A percentile compares a stretch with the other conserved stretches of the same genome.
phyloP scores from a whole-genome alignment of 208 protist species.

The Trypanosomatidae sp. region DNA sequence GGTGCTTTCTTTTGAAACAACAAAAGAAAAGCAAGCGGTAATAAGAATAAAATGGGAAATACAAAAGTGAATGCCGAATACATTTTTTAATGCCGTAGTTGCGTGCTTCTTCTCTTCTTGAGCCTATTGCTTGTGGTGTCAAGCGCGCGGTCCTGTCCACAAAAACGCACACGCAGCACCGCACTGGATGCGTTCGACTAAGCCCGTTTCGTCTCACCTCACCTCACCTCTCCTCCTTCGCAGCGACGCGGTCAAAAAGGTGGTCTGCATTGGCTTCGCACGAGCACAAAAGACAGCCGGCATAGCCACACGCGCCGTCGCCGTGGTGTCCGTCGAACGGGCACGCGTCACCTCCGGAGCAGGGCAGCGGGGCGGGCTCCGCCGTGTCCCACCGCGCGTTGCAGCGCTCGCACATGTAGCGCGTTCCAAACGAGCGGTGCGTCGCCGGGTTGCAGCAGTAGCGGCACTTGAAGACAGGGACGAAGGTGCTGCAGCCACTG shows the following conservation, averaged over 20 bases:
- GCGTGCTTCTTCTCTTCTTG: too few relatives aligned
- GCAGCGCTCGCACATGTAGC: constrained; percentile 80
- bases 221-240: too few relatives aligned
- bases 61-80: too few relatives aligned
- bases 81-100: too few relatives aligned
- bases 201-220: too few relatives aligned
- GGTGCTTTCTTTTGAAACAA: too few relatives aligned
- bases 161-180: too few relatives aligned
- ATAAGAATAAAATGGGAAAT: too few relatives aligned
- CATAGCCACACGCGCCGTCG: constrained; percentile 11
- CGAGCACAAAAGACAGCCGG: constrained; percentile 70
- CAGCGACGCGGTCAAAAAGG: constrained; percentile 20
- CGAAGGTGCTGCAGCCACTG: neutral
- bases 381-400: constrained; percentile 57
- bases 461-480: constrained; percentile 74
- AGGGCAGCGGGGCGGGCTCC: constrained; percentile 54
- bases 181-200: too few relatives aligned
- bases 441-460: constrained; percentile 91
- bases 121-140: too few relatives aligned
- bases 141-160: too few relatives aligned
- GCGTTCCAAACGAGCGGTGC: constrained; percentile 77
- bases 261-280: neutral
- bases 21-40: too few relatives aligned
- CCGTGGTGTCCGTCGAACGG: constrained; percentile 53
- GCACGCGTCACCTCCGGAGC: constrained; percentile 48